A percentile compares a stretch with the other conserved stretches of the same genome.
Conservation (phyloP, 257 asterid genomes). For the Solanum neorickii region DNA sequence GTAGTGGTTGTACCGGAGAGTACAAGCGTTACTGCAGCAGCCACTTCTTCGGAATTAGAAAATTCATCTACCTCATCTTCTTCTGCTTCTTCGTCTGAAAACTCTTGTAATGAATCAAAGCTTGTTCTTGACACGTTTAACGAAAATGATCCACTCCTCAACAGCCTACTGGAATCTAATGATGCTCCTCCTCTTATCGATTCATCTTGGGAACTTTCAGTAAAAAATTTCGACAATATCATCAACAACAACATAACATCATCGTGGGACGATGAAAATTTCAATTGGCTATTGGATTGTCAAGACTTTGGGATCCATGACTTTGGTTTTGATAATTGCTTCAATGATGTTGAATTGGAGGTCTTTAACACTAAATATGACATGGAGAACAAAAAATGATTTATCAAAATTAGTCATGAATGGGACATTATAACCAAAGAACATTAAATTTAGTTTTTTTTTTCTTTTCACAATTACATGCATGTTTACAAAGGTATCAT, state of each 20-base stretch:
- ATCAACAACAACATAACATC: background rate
- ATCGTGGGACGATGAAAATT: slow-evolving; percentile 38
- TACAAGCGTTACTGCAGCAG: background rate
- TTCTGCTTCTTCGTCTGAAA: slow-evolving; percentile 34
- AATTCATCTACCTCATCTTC: slow-evolving; percentile 16
- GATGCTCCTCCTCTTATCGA: slow-evolving; percentile 7
- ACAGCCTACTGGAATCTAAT: slow-evolving; percentile 22
- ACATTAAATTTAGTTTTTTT: background rate
- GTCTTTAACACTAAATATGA: slow-evolving; percentile 13
- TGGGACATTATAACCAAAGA: background rate
- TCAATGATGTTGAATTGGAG: slow-evolving; percentile 22
- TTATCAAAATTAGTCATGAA: background rate
- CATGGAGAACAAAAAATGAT: slow-evolving; percentile 1
- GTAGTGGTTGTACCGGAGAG: slow-evolving; percentile 5
- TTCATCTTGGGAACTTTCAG: slow-evolving; percentile 34
- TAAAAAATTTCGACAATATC: background rate
- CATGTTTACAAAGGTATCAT: slow-evolving; percentile 6
- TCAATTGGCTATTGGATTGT: slow-evolving; percentile 58
- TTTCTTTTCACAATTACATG: background rate
- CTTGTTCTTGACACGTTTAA: background rate
- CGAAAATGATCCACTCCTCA: slow-evolving; percentile 45
- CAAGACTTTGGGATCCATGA: slow-evolving; percentile 80
- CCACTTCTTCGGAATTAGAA: background rate
- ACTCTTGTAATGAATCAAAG: slow-evolving; percentile 41
- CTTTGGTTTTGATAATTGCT: slow-evolving; percentile 33